Conservation (phyloP, 108 stramenopile genomes). For the Discostella pseudostelligera region DNA sequence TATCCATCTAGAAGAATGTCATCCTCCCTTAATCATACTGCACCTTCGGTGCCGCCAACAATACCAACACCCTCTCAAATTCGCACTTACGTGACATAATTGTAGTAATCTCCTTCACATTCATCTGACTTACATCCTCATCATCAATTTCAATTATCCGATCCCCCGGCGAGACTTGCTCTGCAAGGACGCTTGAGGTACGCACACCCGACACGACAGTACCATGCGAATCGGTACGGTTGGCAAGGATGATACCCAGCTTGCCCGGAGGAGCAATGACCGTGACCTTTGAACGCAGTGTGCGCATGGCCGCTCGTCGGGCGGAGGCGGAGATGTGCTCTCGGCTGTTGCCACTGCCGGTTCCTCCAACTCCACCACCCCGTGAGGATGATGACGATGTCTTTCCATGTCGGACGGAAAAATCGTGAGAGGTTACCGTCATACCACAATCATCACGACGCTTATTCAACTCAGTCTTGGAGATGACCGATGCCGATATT, state of each 20-base stretch:
- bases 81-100: conserved; percentile 88
- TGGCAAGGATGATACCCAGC: conserved; percentile 88
- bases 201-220: conserved; percentile 89
- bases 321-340: conserved; percentile 45
- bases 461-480: conserved; percentile 32
- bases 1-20: too few relatives aligned
- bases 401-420: conserved; percentile 18
- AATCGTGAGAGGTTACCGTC: conserved; percentile 49
- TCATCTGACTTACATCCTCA: conserved; percentile 90
- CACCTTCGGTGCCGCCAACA: conserved; percentile 51
- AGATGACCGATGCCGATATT: conserved; percentile 19
- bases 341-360: conserved; percentile 23
- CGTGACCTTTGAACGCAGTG: conserved; percentile 60
- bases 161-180: conserved; percentile 80
- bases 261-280: conserved; percentile 86
- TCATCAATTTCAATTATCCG: conserved; percentile 88
- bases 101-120: conserved; percentile 84
- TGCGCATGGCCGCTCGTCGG: conserved; percentile 36
- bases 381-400: background rate
- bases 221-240: conserved; percentile 81
- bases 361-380: background rate
- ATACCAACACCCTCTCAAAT: conserved; percentile 76
- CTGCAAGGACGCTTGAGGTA: conserved; percentile 72
- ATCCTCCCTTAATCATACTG: conserved; percentile 49
- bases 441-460: conserved; percentile 50